phyloP scores from a whole-genome alignment of 2,329 filamentous ascomycete species.

The Remersonia thermophila region DNA sequence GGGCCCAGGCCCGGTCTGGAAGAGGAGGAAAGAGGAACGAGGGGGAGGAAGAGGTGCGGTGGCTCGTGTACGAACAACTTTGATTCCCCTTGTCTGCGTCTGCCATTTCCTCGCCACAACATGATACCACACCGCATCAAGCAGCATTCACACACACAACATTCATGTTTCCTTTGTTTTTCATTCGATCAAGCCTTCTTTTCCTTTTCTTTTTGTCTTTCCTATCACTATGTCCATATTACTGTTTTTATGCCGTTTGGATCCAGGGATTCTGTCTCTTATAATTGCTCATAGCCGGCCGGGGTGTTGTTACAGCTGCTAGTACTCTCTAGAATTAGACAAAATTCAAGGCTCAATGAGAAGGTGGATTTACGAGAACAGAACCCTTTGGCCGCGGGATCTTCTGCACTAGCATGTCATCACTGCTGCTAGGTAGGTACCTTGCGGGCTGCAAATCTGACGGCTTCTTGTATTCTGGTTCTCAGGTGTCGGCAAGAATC shows the following conservation, averaged over 20 bases:
- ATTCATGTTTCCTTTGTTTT: slow-evolving; percentile 8
- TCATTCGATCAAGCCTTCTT: not conserved
- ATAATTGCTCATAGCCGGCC: slow-evolving; percentile 9
- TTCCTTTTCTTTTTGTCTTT: slow-evolving; percentile 5
- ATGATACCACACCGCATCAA: slow-evolving; percentile 11
- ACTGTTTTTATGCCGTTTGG: slow-evolving; percentile 13
- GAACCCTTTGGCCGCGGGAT: too few species aligned
- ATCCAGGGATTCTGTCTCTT: slow-evolving; percentile 5
- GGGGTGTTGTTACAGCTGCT: slow-evolving; percentile 5
- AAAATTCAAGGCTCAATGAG: too few species aligned
- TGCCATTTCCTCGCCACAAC: slow-evolving; percentile 5
- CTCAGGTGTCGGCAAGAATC: too few species aligned
- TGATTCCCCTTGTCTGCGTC: slow-evolving; percentile 4
- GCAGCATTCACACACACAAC: slow-evolving; percentile 5
- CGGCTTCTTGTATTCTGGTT: too few species aligned
- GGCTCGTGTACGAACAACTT: slow-evolving; percentile 5
- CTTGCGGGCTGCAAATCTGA: too few species aligned
- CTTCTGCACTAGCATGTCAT: too few species aligned
- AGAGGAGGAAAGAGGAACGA: not conserved
- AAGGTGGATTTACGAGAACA: too few species aligned
- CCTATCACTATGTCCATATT: slow-evolving; percentile 4
- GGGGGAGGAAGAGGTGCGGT: not conserved
- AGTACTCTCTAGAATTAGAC: slow-evolving; percentile 5
- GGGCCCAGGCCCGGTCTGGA: too few species aligned
- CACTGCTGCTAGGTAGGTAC: too few species aligned